Evolutionary conservation across 305 asterid genomes (phyloP).

Genomic region (Plantago lanceolata): DNA sequence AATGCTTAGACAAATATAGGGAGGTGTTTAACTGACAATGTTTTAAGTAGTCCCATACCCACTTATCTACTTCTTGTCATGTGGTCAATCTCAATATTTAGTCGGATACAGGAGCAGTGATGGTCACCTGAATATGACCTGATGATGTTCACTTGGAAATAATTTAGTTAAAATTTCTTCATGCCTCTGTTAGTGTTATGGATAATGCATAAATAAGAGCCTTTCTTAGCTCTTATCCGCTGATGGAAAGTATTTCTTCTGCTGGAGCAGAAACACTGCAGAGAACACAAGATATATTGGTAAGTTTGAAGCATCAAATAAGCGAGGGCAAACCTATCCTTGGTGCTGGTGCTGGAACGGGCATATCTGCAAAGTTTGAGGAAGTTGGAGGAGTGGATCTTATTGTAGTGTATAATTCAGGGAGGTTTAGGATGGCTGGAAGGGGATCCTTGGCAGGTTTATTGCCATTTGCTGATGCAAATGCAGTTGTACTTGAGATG

Average conservation of each 20-base stretch:
- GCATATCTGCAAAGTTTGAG: slow-evolving; percentile 98
- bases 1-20: no score
- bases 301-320: slow-evolving; percentile 61
- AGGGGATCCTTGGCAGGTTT: slow-evolving; percentile 96
- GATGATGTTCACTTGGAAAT: no score
- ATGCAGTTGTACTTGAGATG: slow-evolving; percentile 90
- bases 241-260: slow-evolving; percentile 12
- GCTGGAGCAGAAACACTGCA: slow-evolving; percentile 67
- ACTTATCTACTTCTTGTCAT: no score
- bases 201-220: background rate
- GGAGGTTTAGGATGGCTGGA: slow-evolving; percentile 98
- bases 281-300: slow-evolving; percentile 51
- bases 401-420: slow-evolving; percentile 86
- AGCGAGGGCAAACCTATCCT: slow-evolving; percentile 68
- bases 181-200: no score
- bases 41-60: no score
- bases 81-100: no score
- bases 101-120: no score
- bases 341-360: slow-evolving; percentile 98
- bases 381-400: slow-evolving; percentile 96
- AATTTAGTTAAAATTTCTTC: no score
- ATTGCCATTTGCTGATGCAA: slow-evolving; percentile 97
- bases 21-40: no score
- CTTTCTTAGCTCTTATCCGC: background rate
- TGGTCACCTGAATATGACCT: no score